Percentiles rank a stretch among this genome's conserved stretches.
Conservation (phyloP, 2,329 filamentous ascomycete species). For the Alternaria postmessia region DNA sequence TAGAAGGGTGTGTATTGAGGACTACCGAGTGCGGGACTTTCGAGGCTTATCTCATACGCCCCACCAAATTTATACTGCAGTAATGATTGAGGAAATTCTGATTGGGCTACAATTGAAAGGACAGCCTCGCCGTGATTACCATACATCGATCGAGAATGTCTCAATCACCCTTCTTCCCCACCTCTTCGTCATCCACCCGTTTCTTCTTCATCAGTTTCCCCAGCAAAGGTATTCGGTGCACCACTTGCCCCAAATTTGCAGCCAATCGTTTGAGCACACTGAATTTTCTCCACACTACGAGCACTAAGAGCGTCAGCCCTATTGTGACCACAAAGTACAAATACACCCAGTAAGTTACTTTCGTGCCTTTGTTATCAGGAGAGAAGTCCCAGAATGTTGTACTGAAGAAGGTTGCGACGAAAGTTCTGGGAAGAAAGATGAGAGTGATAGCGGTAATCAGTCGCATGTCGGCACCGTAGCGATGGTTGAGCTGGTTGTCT, state of each 20-base stretch:
- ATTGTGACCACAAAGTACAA: not conserved
- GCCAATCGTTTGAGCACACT: not conserved
- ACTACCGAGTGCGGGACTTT: no score
- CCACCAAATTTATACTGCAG: rapidly evolving
- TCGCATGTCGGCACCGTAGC: not conserved
- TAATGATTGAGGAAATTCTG: no score
- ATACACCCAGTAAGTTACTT: not conserved
- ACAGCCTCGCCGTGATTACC: rapidly evolving
- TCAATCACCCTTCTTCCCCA: not conserved
- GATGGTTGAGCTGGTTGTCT: not conserved
- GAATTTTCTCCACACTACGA: not conserved
- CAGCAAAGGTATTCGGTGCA: not conserved
- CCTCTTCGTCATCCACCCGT: not conserved
- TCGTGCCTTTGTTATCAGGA: not conserved
- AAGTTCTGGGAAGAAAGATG: not conserved
- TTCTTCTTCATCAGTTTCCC: not conserved
- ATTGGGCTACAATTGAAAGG: rapidly evolving
- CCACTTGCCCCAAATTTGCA: rapidly evolving
- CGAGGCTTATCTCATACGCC: no score
- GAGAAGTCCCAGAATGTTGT: not conserved
- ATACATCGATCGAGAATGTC: not conserved
- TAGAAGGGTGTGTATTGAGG: no score
- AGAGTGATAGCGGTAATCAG: not conserved
- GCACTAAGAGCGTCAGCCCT: not conserved
- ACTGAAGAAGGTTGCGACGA: not conserved